A percentile compares a stretch with the other conserved stretches of the same genome.
phyloP scores from a whole-genome alignment of 78 protist species.

The Bigelowiella natans region DNA sequence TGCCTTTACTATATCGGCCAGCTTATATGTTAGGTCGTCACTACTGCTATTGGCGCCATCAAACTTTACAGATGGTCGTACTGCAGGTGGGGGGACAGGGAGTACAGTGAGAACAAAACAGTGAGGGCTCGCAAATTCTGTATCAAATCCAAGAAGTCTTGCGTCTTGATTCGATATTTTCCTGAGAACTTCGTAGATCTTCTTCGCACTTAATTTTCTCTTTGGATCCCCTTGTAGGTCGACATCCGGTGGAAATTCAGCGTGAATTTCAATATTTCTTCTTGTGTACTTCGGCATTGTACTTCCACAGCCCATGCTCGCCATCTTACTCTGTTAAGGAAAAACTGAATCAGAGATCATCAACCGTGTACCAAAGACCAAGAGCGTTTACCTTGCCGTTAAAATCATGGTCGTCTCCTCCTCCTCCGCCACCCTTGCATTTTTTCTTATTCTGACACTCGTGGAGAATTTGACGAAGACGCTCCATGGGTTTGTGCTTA shows the following conservation, averaged over 20 bases:
- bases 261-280: conserved; percentile 50
- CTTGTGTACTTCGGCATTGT: conserved; percentile 45
- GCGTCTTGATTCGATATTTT: conserved; percentile 58
- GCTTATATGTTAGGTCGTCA: conserved; percentile 76
- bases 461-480: background rate
- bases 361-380: background rate
- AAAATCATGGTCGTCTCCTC: background rate
- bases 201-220: conserved; percentile 49
- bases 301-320: conserved; percentile 46
- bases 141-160: background rate
- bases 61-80: conserved; percentile 84
- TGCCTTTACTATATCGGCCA: conserved; percentile 68
- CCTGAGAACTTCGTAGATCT: conserved; percentile 51
- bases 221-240: conserved; percentile 43
- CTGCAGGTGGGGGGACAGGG: conserved; percentile 96
- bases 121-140: conserved; percentile 65
- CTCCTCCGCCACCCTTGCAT: background rate
- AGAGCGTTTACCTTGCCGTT: background rate
- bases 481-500: background rate
- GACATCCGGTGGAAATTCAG: conserved; percentile 39
- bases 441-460: background rate
- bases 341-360: background rate
- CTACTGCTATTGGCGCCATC: conserved; percentile 35
- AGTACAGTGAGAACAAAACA: conserved; percentile 83
- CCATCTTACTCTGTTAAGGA: background rate